These are phyloP conservation scores for Staphylotrichum longicolle DNA, from an alignment of 495 filamentous ascomycete species.

Conservation along the genomic window DNA sequence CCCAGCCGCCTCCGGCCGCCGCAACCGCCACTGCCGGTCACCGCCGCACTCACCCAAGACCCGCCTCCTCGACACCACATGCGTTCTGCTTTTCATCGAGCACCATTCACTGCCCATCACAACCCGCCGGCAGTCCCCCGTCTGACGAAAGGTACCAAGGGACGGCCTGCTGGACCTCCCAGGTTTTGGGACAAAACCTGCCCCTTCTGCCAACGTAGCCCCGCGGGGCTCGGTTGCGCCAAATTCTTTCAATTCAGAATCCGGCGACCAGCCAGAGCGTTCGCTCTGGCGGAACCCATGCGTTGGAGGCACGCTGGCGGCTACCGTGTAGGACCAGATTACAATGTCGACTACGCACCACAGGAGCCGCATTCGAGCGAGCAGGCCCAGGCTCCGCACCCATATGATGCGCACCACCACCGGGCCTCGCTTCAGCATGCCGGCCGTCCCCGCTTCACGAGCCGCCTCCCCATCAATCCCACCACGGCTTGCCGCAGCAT, in stretches of 20 bases:
- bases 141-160: slow-evolving; percentile 17
- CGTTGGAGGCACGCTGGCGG: slow-evolving; percentile 64
- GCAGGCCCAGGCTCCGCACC: slow-evolving; percentile 50
- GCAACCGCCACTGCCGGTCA: slow-evolving; percentile 26
- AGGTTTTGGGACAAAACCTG: background rate
- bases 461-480: slow-evolving; percentile 42
- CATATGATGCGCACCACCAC: slow-evolving; percentile 53
- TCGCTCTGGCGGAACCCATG: slow-evolving; percentile 73
- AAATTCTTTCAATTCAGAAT: slow-evolving; percentile 54
- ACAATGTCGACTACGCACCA: slow-evolving; percentile 62
- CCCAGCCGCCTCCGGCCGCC: slow-evolving; percentile 31
- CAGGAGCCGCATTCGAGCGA: slow-evolving; percentile 58
- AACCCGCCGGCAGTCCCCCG: slow-evolving; percentile 6
- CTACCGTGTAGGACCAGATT: slow-evolving; percentile 58
- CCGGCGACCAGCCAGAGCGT: slow-evolving; percentile 65
- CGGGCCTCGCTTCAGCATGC: slow-evolving; percentile 49
- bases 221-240: slow-evolving; percentile 46
- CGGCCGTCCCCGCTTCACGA: slow-evolving; percentile 43
- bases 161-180: slow-evolving; percentile 11
- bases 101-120: slow-evolving; percentile 24
- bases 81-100: slow-evolving; percentile 33
- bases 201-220: slow-evolving; percentile 36
- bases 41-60: slow-evolving; percentile 28
- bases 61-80: slow-evolving; percentile 37
- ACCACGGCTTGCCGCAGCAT: slow-evolving; percentile 52